These are phyloP conservation scores for Mycena pura DNA, from an alignment of 768 basidiomycete species.

Conservation along the genomic window DNA sequence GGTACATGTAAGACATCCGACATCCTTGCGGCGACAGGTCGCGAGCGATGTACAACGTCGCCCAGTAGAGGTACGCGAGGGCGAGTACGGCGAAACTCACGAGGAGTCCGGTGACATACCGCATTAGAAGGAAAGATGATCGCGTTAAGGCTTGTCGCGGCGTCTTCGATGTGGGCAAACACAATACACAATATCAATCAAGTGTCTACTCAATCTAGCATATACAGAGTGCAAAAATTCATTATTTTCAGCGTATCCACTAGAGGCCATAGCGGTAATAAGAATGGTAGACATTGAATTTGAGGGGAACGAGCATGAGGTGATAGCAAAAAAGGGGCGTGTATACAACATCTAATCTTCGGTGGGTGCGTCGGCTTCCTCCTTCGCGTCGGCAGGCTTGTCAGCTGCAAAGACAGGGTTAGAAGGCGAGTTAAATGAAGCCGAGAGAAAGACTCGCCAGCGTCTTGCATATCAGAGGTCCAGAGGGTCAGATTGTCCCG, in stretches of 20 bases:
- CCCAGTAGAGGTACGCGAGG: slow-evolving; percentile 47
- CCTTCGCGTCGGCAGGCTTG: slow-evolving; percentile 74
- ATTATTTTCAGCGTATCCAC: slow-evolving; percentile 23
- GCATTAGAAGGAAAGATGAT: slow-evolving; percentile 14
- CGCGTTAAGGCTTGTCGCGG: neutral
- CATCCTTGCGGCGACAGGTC: slow-evolving; percentile 88
- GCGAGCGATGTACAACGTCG: slow-evolving; percentile 50
- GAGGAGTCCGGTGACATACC: slow-evolving; percentile 38
- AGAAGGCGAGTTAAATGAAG: slow-evolving; percentile 1
- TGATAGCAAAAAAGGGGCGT: slow-evolving; percentile 29
- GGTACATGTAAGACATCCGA: slow-evolving; percentile 96
- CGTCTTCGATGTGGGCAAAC: neutral
- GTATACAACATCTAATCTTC: slow-evolving; percentile 61
- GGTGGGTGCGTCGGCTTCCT: slow-evolving; percentile 67
- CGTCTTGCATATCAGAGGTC: slow-evolving; percentile 98
- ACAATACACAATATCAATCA: neutral
- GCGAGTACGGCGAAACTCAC: slow-evolving; percentile 43
- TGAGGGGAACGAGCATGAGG: slow-evolving; percentile 37
- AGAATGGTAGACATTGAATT: slow-evolving; percentile 22
- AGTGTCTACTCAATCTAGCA: too few relatives aligned
- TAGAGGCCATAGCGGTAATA: slow-evolving; percentile 15
- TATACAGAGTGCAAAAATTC: slow-evolving; percentile 11
- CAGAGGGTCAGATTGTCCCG: slow-evolving; percentile 97
- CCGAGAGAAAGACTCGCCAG: slow-evolving; percentile 56
- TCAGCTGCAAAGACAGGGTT: slow-evolving; percentile 52